Evolutionary conservation across 805 yeast genomes (phyloP), one percentile per base, ranked within the genome.

Genomic region (Metschnikowia santaceciliae): DNA sequence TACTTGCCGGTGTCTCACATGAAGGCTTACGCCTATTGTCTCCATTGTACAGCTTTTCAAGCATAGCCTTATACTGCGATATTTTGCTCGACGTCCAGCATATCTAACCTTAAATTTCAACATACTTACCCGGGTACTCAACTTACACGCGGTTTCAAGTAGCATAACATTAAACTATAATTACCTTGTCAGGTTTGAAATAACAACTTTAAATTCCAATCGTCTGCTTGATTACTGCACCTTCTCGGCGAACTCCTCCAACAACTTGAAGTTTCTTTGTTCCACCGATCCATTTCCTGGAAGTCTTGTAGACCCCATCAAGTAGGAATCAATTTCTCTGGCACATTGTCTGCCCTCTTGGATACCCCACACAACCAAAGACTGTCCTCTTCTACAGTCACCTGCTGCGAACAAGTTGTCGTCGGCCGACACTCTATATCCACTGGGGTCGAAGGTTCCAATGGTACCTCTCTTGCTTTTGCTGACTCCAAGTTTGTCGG

Each of bases 311-410:
- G 80, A 71, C 23, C 92, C 91, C 83, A 84, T 82, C 68, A 92
- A 77, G 68, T 69, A 87, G 60, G 76, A 69, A 66, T 92, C 99
- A 56, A 92, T 95, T 61, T 89, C 90, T 59, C 96, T 80, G 35
- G 99, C 99, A 81, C 97, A 90, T 72, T 92, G 97, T 77, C 98
- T 85, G 59, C 99, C 99, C 74, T 92, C 99, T 75, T 94, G 98
- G 61, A 92, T 92, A 74, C 98, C 99, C 98, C 98, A 94, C 50
- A 92, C 99, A 68, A 92, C 92, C 69, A 92, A 81, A 2, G 97
- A 89, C 77, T 92, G 99, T 30, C 99, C 99, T 74, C 98, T 85
- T 78, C 99, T 87, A 75, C 98, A 94, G 71, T 92, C 99, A 73
- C 99, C 99, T 46, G 98, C 97, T 45, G 97, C 89, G 65, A 91